Evolutionary conservation across 805 yeast species (phyloP).

Genomic region (Candida saitoana): DNA sequence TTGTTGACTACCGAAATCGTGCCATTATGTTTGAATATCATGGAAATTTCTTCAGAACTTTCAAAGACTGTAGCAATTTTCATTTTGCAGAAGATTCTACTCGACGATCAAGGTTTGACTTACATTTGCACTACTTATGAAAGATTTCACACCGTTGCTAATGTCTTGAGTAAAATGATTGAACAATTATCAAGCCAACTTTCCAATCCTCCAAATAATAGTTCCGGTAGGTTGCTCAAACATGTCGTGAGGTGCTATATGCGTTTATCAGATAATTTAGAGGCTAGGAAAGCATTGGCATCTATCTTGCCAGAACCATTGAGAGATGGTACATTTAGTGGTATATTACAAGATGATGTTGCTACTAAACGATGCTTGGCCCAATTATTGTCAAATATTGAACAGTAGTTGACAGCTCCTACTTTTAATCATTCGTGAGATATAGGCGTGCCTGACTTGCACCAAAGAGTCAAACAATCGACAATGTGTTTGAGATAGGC

Average conservation of each 20-base stretch:
- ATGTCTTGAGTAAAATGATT: conserved; percentile 83
- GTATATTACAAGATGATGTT: conserved; percentile 75
- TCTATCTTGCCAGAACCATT: conserved; percentile 83
- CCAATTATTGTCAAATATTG: conserved; percentile 69
- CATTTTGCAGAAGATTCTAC: conserved; percentile 85
- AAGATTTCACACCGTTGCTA: conserved; percentile 88
- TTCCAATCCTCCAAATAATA: conserved; percentile 51
- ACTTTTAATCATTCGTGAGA: no score
- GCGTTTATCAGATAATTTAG: conserved; percentile 82
- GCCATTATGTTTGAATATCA: conserved; percentile 87
- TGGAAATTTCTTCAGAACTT: conserved; percentile 92
- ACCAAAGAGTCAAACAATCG: no score
- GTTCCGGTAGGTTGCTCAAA: conserved; percentile 78
- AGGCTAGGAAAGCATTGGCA: conserved; percentile 83
- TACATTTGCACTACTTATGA: conserved; percentile 95
- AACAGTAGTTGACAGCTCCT: no score
- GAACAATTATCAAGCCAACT: conserved; percentile 54
- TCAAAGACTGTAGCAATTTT: conserved; percentile 96
- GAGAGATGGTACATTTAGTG: conserved; percentile 80
- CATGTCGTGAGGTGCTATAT: conserved; percentile 93
- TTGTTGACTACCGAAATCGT: conserved; percentile 93
- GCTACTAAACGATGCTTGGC: conserved; percentile 85
- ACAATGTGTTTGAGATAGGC: no score
- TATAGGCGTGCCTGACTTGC: no score
- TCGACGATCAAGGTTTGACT: conserved; percentile 86